These are phyloP conservation scores for Solanum bukasovii DNA, from an alignment of 257 asterid species.

Conservation along the genomic window DNA sequence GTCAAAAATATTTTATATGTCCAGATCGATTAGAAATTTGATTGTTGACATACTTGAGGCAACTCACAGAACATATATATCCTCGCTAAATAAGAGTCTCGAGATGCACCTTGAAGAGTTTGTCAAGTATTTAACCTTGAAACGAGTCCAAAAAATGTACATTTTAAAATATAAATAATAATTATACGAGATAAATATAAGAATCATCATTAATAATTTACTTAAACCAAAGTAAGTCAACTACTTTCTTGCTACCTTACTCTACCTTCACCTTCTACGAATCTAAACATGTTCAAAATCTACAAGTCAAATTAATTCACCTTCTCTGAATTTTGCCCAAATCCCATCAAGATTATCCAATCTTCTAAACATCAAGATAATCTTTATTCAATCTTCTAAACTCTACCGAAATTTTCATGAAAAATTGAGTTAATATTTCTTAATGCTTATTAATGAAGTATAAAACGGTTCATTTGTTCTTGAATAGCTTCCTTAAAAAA, in stretches of 20 bases:
- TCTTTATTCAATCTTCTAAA: too few species aligned
- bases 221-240: background rate
- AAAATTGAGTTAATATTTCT: too few species aligned
- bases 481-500: too few species aligned
- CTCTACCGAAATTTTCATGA: too few species aligned
- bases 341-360: background rate
- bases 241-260: background rate
- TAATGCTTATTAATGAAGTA: too few species aligned
- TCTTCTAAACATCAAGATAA: background rate
- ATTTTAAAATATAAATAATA: background rate
- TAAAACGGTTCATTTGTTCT: too few species aligned
- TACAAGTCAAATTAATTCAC: background rate
- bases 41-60: background rate
- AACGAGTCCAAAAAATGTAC: background rate
- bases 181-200: background rate
- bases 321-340: background rate
- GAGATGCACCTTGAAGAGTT: background rate
- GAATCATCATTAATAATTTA: background rate
- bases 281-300: background rate
- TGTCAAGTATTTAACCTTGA: background rate
- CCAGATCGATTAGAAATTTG: background rate
- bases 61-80: background rate
- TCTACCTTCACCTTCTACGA: background rate
- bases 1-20: too few species aligned
- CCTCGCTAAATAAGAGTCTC: background rate